Evolutionary conservation across 441 rosid genomes (phyloP), one percentile per base, ranked within the genome.

Genomic region (Jatropha multifida): DNA sequence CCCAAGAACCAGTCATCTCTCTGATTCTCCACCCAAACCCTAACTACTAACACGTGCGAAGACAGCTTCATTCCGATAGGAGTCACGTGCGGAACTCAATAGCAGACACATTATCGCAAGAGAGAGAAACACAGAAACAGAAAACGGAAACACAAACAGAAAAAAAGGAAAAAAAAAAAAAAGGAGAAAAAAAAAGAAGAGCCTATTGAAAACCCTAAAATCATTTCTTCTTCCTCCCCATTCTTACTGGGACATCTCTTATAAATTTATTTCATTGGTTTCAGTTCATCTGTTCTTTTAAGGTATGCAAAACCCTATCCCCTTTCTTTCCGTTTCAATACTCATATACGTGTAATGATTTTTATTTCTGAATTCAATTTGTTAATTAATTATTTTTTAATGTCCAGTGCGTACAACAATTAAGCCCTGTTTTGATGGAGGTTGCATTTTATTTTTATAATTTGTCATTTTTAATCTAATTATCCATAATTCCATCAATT

Each of bases 1-100:
- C 60, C 5, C 60, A 6, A 55, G 18, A 17, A 56, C 38, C 15
- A 59, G 26, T 23, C 23, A 56, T 56, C 27, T 52, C 32, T 4
- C 18, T 52, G 56, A 32, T 17, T 44, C 64, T 44, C 27, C 17
- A 62, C 4, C 69, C 48, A 20, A 77, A 81, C 79, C 79, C 67
- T 69, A 77, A 79, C 80, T 4, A 66, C 74, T 51, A 2, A 55
- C 86, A 83, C 85, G 81, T 82, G 88, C 73, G 60, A 44, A 9
- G 72, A 63, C 77, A 14, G 73, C 78, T 63, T 71, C 74, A 13
- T 48, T 51, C 77, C 71, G 79, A 75, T 67, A 54, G 73, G 26
- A 63, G 79, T 72, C 86, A 85, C 88, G 88, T 85, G 86, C 79
- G 69, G 55, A 51, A 56, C 74, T 54, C 61, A 64, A 65, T 68